phyloP scores from a whole-genome alignment of 768 basidiomycete genomes.

The Agrocybe pediades region DNA sequence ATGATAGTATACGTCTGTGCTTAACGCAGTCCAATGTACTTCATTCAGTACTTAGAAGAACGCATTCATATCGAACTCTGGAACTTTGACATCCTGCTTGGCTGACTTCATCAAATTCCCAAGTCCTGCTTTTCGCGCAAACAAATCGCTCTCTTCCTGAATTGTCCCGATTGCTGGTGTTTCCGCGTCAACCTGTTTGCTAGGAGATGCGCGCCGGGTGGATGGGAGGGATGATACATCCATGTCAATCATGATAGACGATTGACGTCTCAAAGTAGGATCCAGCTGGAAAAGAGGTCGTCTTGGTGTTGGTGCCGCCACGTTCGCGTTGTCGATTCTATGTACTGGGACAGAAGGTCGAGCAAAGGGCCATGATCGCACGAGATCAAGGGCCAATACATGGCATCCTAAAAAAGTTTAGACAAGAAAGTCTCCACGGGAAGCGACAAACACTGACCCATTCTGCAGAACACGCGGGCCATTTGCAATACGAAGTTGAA shows the following conservation, averaged over 20 bases:
- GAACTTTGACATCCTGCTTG: conserved; percentile 81
- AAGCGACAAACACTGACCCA: conserved; percentile 64
- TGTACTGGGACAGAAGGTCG: conserved; percentile 55
- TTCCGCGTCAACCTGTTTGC: conserved; percentile 20
- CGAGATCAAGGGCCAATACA: conserved; percentile 85
- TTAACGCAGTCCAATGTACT: too few species aligned
- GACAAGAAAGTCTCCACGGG: not conserved
- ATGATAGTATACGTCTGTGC: too few species aligned
- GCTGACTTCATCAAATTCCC: conserved; percentile 91
- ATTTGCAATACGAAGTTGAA: conserved; percentile 97
- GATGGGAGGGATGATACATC: conserved; percentile 66
- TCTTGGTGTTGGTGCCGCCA: conserved; percentile 10
- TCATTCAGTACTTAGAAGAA: conserved; percentile 59
- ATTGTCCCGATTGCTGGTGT: conserved; percentile 32
- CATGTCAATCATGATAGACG: conserved; percentile 90
- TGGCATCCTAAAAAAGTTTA: conserved; percentile 72
- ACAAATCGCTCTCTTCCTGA: conserved; percentile 58
- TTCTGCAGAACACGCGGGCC: conserved; percentile 88
- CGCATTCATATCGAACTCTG: conserved; percentile 85
- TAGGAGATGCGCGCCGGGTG: conserved; percentile 56
- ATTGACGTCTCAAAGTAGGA: conserved; percentile 56
- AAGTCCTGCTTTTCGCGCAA: conserved; percentile 70
- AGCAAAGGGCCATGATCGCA: conserved; percentile 90
- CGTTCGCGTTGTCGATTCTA: conserved; percentile 5
- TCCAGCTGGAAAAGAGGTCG: conserved; percentile 49